Percentiles rank a stretch among this genome's conserved stretches.
Evolutionary conservation across 2,329 filamentous ascomycete genomes (phyloP).

Genomic region (Colletotrichum coccodes): DNA sequence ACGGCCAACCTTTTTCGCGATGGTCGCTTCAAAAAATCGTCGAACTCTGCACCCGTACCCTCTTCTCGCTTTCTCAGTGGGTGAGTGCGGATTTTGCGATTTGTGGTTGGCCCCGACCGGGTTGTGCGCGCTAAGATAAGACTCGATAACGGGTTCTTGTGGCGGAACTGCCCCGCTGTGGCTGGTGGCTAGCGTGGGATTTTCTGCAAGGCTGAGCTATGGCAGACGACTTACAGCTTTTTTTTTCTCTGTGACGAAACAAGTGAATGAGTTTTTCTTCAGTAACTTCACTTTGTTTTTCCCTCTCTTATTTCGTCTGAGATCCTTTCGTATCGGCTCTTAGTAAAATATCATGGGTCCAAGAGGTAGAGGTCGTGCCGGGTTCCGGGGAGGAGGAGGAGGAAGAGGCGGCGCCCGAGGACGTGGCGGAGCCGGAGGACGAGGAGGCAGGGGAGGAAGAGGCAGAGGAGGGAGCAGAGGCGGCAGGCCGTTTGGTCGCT

Average conservation of each 20-base stretch:
- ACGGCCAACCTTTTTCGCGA: constrained; percentile 16
- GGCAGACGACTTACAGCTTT: constrained; percentile 32
- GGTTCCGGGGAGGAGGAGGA: constrained; percentile 39
- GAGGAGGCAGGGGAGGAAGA: constrained; percentile 49
- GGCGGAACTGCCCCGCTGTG: constrained; percentile 36
- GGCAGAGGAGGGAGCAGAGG: constrained; percentile 41
- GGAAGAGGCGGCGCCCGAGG: constrained; percentile 32
- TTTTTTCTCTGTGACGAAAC: constrained; percentile 5
- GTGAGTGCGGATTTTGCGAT: constrained; percentile 51
- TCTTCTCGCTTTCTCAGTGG: constrained; percentile 47
- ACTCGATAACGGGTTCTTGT: constrained; percentile 35
- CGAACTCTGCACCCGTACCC: constrained; percentile 33
- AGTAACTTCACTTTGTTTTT: background rate
- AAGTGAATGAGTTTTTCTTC: constrained; percentile 3
- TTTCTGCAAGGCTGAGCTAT: constrained; percentile 34
- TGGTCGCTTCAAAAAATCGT: constrained; percentile 22
- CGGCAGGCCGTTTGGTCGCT: constrained; percentile 52
- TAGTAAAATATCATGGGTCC: constrained; percentile 30
- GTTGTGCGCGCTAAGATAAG: constrained; percentile 67
- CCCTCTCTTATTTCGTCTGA: background rate
- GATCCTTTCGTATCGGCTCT: background rate
- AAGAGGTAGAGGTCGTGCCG: constrained; percentile 39
- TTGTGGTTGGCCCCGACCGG: constrained; percentile 53
- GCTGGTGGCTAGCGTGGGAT: constrained; percentile 33
- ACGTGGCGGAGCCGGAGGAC: constrained; percentile 47